phyloP scores from a whole-genome alignment of 1,139 yeast genomes.

The Geotrichum siamense region DNA sequence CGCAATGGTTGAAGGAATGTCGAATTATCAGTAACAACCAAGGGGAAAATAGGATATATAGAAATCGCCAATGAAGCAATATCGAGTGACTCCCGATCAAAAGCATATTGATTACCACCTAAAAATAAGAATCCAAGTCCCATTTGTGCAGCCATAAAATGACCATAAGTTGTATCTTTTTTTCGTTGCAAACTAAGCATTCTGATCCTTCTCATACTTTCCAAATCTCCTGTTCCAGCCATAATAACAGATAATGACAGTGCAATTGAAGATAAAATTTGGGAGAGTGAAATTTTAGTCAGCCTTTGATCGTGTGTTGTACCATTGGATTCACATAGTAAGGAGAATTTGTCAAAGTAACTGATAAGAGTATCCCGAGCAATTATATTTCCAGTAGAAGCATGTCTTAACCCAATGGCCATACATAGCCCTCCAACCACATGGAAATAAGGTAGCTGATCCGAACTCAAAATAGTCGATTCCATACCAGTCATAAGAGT shows the following conservation, averaged over 20 bases:
- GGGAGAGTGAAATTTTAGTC: constrained; percentile 50
- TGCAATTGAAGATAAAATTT: constrained; percentile 53
- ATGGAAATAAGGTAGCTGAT: constrained; percentile 56
- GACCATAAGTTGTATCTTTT: constrained; percentile 52
- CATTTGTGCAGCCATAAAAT: constrained; percentile 71
- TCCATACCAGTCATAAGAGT: constrained; percentile 28
- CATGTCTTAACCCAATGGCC: constrained; percentile 68
- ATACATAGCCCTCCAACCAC: constrained; percentile 69
- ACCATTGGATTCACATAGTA: constrained; percentile 43
- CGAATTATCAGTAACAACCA: constrained; percentile 36
- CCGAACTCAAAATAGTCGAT: constrained; percentile 45
- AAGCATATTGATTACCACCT: constrained; percentile 90
- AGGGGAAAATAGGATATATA: constrained; percentile 66
- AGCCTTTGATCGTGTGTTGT: constrained; percentile 54
- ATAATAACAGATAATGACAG: constrained; percentile 64
- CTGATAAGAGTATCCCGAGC: constrained; percentile 57
- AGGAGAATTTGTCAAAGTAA: constrained; percentile 55
- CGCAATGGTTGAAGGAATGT: constrained; percentile 78
- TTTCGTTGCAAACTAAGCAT: constrained; percentile 54
- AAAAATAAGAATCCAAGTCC: constrained; percentile 82
- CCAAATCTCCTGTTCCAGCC: constrained; percentile 91
- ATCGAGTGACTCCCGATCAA: constrained; percentile 56
- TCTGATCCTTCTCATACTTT: constrained; percentile 64
- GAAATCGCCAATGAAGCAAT: constrained; percentile 70
- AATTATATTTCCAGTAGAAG: constrained; percentile 54